Evolutionary conservation across 2,329 filamentous ascomycete species (phyloP).

Genomic region (Pezicula carpinea): DNA sequence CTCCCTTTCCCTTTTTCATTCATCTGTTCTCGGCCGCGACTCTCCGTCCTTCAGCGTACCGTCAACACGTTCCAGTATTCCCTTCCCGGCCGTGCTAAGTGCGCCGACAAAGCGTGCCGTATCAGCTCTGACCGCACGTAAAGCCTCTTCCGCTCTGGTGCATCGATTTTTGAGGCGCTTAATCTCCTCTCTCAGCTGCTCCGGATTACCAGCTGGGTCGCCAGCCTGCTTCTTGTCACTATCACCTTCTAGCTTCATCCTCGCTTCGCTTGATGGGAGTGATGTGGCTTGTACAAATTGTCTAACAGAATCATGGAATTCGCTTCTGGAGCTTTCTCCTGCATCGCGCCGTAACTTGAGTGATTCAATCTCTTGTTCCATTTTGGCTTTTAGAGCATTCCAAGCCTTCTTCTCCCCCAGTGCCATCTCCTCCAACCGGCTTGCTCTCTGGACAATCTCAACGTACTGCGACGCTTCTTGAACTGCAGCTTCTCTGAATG

Average conservation of each 20-base stretch:
- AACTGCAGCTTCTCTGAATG: constrained; percentile 31
- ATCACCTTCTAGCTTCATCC: constrained; percentile 3
- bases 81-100: constrained; percentile 15
- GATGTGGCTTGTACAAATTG: constrained; percentile 1
- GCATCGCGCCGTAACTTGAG: constrained; percentile 9
- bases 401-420: constrained; percentile 24
- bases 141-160: constrained; percentile 18
- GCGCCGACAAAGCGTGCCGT: constrained; percentile 22
- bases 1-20: too few relatives aligned
- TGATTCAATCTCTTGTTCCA: constrained; percentile 23
- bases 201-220: too few relatives aligned
- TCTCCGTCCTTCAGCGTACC: background rate
- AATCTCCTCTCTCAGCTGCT: constrained; percentile 19
- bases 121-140: constrained; percentile 21
- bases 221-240: constrained; percentile 4
- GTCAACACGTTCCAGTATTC: constrained; percentile 17
- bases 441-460: constrained; percentile 29
- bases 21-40: too few relatives aligned
- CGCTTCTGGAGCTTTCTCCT: background rate
- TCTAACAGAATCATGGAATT: background rate
- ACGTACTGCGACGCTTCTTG: constrained; percentile 29
- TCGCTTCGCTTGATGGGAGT: constrained; percentile 1
- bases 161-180: constrained; percentile 20
- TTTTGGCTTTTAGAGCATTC: constrained; percentile 20
- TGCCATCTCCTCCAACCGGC: constrained; percentile 24